Percentiles rank a stretch among this genome's conserved stretches.
These are phyloP conservation scores for Tolypocladium ovalisporum DNA, from an alignment of 2,329 filamentous ascomycete genomes.

Conservation along the genomic window DNA sequence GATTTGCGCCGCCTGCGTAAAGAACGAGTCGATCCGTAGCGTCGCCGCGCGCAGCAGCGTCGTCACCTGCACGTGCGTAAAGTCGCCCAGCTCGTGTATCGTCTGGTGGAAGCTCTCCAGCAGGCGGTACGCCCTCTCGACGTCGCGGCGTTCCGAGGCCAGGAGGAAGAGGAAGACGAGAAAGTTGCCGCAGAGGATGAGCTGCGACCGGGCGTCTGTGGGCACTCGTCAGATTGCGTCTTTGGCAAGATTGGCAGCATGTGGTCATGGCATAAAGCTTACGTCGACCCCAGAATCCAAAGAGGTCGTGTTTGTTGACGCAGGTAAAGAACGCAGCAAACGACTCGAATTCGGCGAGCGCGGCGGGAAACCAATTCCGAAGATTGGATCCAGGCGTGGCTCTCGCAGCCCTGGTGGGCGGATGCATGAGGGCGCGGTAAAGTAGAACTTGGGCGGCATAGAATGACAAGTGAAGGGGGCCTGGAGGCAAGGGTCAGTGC, in stretches of 20 bases:
- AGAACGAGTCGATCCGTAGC: conserved; percentile 28
- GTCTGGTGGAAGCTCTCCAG: conserved; percentile 25
- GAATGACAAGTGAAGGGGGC: conserved; percentile 29
- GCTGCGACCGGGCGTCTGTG: conserved; percentile 26
- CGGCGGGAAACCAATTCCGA: conserved; percentile 21
- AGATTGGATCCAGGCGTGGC: conserved; percentile 22
- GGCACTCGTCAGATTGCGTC: background rate
- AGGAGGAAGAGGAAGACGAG: conserved; percentile 36
- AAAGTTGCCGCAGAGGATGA: conserved; percentile 36
- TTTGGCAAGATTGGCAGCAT: background rate
- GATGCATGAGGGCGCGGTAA: conserved; percentile 33
- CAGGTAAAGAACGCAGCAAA: conserved; percentile 26
- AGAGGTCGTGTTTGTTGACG: conserved; percentile 22
- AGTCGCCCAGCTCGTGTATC: conserved; percentile 20
- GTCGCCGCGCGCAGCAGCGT: conserved; percentile 23
- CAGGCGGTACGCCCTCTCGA: conserved; percentile 23
- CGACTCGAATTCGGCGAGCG: conserved; percentile 22
- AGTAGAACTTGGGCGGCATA: conserved; percentile 30
- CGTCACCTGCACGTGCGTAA: conserved; percentile 18
- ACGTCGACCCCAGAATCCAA: conserved; percentile 34
- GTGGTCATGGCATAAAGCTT: conserved; percentile 11
- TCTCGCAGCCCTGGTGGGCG: conserved; percentile 30
- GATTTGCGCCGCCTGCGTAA: conserved; percentile 22
- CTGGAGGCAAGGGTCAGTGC: conserved; percentile 7
- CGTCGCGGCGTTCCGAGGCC: conserved; percentile 22